A percentile compares a stretch with the other conserved stretches of the same genome.
Conservation (phyloP, 1,139 yeast species). For the Saccharomycopsis phalli region DNA sequence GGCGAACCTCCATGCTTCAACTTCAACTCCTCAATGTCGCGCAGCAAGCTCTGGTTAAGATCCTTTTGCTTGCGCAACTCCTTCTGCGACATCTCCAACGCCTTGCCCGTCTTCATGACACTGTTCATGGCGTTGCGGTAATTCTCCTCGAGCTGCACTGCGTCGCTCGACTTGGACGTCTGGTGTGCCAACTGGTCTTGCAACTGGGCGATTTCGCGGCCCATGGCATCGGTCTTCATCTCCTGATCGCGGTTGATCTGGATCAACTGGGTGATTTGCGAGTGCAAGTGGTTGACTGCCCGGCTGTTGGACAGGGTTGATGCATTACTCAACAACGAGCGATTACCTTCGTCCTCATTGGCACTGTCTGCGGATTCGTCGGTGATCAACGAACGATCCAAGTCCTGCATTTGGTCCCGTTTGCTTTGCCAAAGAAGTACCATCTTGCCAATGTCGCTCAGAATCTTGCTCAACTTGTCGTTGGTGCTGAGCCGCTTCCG, state of each 20-base stretch:
- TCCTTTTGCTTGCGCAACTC: slow-evolving; percentile 58
- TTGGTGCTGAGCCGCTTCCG: slow-evolving; percentile 12
- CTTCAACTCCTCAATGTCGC: slow-evolving; percentile 64
- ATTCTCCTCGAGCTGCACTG: slow-evolving; percentile 41
- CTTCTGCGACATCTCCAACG: slow-evolving; percentile 62
- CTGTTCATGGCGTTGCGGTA: slow-evolving; percentile 66
- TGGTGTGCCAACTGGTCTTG: slow-evolving; percentile 21
- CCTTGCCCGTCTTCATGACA: slow-evolving; percentile 66
- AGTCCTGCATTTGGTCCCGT: slow-evolving; percentile 15
- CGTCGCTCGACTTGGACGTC: slow-evolving; percentile 29
- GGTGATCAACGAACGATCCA: slow-evolving; percentile 20
- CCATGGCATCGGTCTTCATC: slow-evolving; percentile 6
- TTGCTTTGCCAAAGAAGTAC: slow-evolving; percentile 17
- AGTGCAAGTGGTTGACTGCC: slow-evolving; percentile 32
- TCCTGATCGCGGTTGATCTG: slow-evolving; percentile 29
- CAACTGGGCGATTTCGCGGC: slow-evolving; percentile 5
- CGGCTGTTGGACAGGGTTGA: slow-evolving; percentile 8
- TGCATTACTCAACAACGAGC: slow-evolving; percentile 17
- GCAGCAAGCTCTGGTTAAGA: slow-evolving; percentile 44
- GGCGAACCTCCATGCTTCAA: slow-evolving; percentile 32
- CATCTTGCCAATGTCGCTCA: slow-evolving; percentile 13
- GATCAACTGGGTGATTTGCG: slow-evolving; percentile 41
- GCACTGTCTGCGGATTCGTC: slow-evolving; percentile 17
- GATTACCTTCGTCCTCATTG: slow-evolving; percentile 17
- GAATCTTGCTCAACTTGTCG: slow-evolving; percentile 13